These are phyloP conservation scores for Haematococcus sp. DNA, from an alignment of 139 green algal genomes.

Conservation along the genomic window DNA sequence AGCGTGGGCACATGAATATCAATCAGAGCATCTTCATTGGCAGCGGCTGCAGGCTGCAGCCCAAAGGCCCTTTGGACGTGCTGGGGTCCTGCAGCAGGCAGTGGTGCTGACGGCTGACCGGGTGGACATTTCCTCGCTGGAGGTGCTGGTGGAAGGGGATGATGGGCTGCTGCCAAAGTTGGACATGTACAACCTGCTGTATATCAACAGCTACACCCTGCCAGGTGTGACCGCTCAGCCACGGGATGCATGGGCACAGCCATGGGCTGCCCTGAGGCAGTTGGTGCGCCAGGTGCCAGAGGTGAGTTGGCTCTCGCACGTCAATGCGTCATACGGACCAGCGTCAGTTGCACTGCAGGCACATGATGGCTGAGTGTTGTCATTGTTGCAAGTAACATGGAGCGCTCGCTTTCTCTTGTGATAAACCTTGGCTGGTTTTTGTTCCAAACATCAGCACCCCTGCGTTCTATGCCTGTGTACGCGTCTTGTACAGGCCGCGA, in stretches of 20 bases:
- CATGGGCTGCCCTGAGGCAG: neutral
- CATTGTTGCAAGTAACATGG: no score
- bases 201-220: neutral
- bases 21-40: neutral
- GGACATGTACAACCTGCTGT: slow-evolving; percentile 65
- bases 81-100: slow-evolving; percentile 66
- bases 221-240: neutral
- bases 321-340: no score
- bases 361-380: no score
- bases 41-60: no score
- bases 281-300: neutral
- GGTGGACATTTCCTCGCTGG: slow-evolving; percentile 18
- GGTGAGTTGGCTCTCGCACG: no score
- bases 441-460: no score
- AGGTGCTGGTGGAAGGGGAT: slow-evolving; percentile 55
- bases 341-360: no score
- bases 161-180: slow-evolving; percentile 76
- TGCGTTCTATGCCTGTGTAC: no score
- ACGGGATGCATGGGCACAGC: neutral
- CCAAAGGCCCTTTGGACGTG: slow-evolving; percentile 20
- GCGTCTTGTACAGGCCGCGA: no score
- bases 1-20: slow-evolving; percentile 53
- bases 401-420: no score
- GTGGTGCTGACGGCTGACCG: slow-evolving; percentile 57
- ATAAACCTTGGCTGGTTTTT: no score